These are phyloP conservation scores for Candida coleopterorum DNA, from an alignment of 805 yeast species.

Conservation along the genomic window DNA sequence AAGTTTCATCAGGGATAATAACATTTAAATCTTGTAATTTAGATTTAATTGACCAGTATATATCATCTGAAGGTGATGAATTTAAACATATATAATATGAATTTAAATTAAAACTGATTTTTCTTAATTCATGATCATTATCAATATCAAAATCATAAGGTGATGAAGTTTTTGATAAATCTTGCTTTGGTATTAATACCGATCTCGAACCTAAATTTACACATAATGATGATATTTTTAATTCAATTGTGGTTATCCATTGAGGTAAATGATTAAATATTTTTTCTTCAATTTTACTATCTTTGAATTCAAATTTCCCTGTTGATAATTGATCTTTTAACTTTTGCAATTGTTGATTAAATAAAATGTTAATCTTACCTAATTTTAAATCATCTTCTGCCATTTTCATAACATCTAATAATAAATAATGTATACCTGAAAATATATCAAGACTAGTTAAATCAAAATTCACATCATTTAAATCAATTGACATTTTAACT, in stretches of 20 bases:
- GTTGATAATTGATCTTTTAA: slow-evolving; percentile 4
- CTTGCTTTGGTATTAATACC: slow-evolving; percentile 26
- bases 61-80: slow-evolving; percentile 4
- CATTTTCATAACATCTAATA: slow-evolving; percentile 21
- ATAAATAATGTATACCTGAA: slow-evolving; percentile 26
- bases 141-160: slow-evolving; percentile 14
- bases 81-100: slow-evolving; percentile 10
- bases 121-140: slow-evolving; percentile 18
- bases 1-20: slow-evolving; percentile 12
- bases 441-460: slow-evolving; percentile 27
- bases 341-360: slow-evolving; percentile 19
- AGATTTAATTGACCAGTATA: slow-evolving; percentile 21
- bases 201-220: slow-evolving; percentile 35
- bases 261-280: slow-evolving; percentile 24
- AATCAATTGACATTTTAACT: slow-evolving; percentile 16
- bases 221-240: slow-evolving; percentile 11
- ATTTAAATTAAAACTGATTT: slow-evolving; percentile 9
- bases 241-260: slow-evolving; percentile 29
- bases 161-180: slow-evolving; percentile 10
- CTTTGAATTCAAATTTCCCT: not conserved
- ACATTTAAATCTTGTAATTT: slow-evolving; percentile 15
- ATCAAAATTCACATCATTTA: slow-evolving; percentile 20
- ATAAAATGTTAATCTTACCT: slow-evolving; percentile 26
- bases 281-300: slow-evolving; percentile 9
- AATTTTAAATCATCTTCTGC: slow-evolving; percentile 20